phyloP scores from a whole-genome alignment of 2,329 filamentous ascomycete genomes.

The Fusarium piperis region DNA sequence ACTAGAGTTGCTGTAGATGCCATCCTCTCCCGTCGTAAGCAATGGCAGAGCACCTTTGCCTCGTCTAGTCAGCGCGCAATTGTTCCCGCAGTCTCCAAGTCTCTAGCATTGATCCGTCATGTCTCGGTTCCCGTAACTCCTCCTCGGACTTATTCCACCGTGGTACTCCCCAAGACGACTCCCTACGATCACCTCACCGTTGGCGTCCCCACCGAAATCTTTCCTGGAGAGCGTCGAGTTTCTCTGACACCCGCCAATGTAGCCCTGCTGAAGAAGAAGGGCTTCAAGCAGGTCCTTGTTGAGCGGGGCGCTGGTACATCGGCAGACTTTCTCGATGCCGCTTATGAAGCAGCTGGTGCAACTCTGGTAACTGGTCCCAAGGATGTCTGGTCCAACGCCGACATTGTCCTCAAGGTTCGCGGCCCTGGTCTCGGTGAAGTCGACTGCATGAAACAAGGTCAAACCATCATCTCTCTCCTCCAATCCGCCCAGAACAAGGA shows the following conservation, averaged over 20 bases:
- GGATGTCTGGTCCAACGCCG: slow-evolving; percentile 76
- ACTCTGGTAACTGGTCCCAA: slow-evolving; percentile 74
- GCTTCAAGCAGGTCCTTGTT: slow-evolving; percentile 79
- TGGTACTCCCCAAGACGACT: slow-evolving; percentile 54
- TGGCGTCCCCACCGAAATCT: slow-evolving; percentile 83
- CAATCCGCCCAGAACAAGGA: slow-evolving; percentile 84
- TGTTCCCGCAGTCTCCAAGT: slow-evolving; percentile 42
- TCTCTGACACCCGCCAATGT: slow-evolving; percentile 88
- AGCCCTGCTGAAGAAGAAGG: slow-evolving; percentile 83
- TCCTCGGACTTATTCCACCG: slow-evolving; percentile 52
- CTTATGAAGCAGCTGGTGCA: slow-evolving; percentile 81
- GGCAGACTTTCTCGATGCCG: slow-evolving; percentile 81
- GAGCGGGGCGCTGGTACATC: slow-evolving; percentile 82
- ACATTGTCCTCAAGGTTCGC: slow-evolving; percentile 87
- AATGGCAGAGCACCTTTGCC: slow-evolving; percentile 52
- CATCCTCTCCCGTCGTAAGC: slow-evolving; percentile 41
- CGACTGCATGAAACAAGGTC: slow-evolving; percentile 71
- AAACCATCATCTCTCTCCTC: slow-evolving; percentile 83
- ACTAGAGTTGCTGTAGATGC: slow-evolving; percentile 5
- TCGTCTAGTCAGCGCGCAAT: slow-evolving; percentile 41
- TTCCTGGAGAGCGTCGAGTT: slow-evolving; percentile 80
- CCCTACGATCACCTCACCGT: slow-evolving; percentile 80
- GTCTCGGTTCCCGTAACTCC: slow-evolving; percentile 45
- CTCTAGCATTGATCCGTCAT: slow-evolving; percentile 53
- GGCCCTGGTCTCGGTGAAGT: slow-evolving; percentile 77